Evolutionary conservation across 192 early-diverging fungal species (phyloP).

Genomic region (Kappamyces sp.): DNA sequence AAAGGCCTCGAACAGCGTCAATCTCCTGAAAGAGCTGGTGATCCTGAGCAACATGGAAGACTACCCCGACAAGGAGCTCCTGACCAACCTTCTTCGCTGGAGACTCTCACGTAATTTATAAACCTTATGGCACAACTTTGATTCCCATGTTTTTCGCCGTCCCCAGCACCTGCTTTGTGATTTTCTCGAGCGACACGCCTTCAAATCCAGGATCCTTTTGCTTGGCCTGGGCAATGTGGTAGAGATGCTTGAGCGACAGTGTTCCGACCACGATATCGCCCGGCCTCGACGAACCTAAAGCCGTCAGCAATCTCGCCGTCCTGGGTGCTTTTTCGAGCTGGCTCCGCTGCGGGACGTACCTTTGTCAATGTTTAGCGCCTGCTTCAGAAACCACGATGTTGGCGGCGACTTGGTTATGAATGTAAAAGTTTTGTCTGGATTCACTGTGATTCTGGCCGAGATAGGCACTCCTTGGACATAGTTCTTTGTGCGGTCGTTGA

Average conservation of each 20-base stretch:
- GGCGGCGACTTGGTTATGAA: slow-evolving; percentile 84
- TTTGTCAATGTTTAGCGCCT: slow-evolving; percentile 83
- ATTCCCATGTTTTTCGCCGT: slow-evolving; percentile 79
- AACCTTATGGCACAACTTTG: slow-evolving; percentile 64
- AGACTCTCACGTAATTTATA: slow-evolving; percentile 21
- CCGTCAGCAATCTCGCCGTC: no score
- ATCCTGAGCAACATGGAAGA: slow-evolving; percentile 39
- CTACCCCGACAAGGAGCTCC: slow-evolving; percentile 48
- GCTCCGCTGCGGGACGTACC: slow-evolving; percentile 42
- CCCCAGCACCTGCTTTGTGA: slow-evolving; percentile 70
- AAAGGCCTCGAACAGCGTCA: slow-evolving; percentile 13
- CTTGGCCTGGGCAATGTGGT: slow-evolving; percentile 91
- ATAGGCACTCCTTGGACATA: slow-evolving; percentile 74
- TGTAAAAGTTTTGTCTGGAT: slow-evolving; percentile 86
- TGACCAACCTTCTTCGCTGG: slow-evolving; percentile 50
- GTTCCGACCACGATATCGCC: slow-evolving; percentile 71
- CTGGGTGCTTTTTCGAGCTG: no score
- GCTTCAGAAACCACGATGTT: slow-evolving; percentile 80
- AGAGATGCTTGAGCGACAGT: slow-evolving; percentile 88
- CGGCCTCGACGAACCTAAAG: slow-evolving; percentile 44
- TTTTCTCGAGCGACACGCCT: slow-evolving; percentile 60
- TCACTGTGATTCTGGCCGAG: slow-evolving; percentile 76
- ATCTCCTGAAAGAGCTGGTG: slow-evolving; percentile 48
- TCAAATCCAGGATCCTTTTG: slow-evolving; percentile 69
- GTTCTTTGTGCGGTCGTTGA: slow-evolving; percentile 91